Evolutionary conservation across 2,329 filamentous ascomycete genomes (phyloP), one percentile per base, ranked within the genome.

Genomic region (Apiospora malaysiana): DNA sequence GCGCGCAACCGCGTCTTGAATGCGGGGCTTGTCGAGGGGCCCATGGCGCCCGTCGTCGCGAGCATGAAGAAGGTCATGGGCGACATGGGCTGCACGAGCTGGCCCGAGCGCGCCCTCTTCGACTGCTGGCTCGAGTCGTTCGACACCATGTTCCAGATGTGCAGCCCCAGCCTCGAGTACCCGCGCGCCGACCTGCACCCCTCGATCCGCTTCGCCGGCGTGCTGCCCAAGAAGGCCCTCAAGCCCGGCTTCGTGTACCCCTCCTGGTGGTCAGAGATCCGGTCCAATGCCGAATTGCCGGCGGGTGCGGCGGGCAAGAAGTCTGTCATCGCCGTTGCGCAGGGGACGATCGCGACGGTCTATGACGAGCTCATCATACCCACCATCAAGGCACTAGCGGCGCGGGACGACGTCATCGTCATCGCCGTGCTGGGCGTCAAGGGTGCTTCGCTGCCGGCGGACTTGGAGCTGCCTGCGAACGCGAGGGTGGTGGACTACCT

Each of bases 401-500:
- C 78, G 63, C 78, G 82, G 0, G 76, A 81, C 0, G 85, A 88
- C 70, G 70, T 83, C 0, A 71, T 83, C 12, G 74, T 83, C 4
- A 75, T 84, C n/a, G 81, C 77, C 4, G 79, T 80, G 0, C 76
- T 82, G 7, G 79, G 79, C 10, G 56, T 63, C 1, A 72, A 72
- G 6, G 80, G 79, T 7, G 76, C 78, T 1, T 71, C 71, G 6
- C 75, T 79, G 45, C 77, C 78, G 1, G 72, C 77, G 21, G 75
- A 79, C 4, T 23, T 74, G 1, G 72, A 71, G 8, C 70, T 85
- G 2, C 83, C 85, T 0, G 40, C 70, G 0, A 88, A 88, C 73
- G 79, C 81, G 0, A 79, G 81, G 12, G 80, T 85, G 4, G 76
- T 83, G 27, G 84, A 87, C 74, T 87, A 85, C 73, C 75, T 88